These are phyloP conservation scores for Camelina hispida DNA, from an alignment of 345 rosid species.

Conservation along the genomic window DNA sequence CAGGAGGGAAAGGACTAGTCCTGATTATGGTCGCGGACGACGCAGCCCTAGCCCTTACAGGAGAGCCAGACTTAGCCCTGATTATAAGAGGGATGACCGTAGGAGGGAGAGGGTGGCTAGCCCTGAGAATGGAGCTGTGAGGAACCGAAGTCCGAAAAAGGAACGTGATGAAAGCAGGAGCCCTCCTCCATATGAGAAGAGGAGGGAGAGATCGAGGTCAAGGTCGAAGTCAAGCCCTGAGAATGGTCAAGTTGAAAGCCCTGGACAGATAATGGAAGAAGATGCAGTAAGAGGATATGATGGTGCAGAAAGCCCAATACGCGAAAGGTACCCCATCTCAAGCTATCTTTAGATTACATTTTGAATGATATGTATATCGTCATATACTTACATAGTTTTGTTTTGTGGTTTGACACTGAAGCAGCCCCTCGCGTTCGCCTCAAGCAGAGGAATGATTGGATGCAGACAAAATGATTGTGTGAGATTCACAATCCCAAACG, in stretches of 20 bases:
- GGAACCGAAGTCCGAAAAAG: constrained; percentile 49
- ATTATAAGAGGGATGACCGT: constrained; percentile 54
- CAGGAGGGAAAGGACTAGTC: constrained; percentile 69
- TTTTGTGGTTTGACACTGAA: neutral
- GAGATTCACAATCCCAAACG: neutral
- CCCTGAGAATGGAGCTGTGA: constrained; percentile 60
- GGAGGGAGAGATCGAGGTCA: constrained; percentile 52
- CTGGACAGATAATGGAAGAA: constrained; percentile 37
- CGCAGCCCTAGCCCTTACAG: constrained; percentile 66
- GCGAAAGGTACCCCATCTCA: constrained; percentile 31
- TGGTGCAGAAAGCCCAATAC: constrained; percentile 42
- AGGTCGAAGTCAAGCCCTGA: constrained; percentile 45
- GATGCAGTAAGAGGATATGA: constrained; percentile 26
- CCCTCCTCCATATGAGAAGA: constrained; percentile 54
- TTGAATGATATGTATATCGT: neutral
- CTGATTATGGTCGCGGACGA: constrained; percentile 74
- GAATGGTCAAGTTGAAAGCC: constrained; percentile 69
- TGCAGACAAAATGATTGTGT: constrained; percentile 1
- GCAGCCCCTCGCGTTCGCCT: constrained; percentile 41
- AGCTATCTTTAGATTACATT: neutral
- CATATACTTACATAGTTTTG: neutral
- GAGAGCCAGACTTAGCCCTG: constrained; percentile 69
- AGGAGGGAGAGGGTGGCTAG: constrained; percentile 55
- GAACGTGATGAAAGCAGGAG: constrained; percentile 52
- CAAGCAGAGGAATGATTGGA: constrained; percentile 41